These are phyloP conservation scores for Globisporangium polare DNA, from an alignment of 352 stramenopile species.

Conservation along the genomic window DNA sequence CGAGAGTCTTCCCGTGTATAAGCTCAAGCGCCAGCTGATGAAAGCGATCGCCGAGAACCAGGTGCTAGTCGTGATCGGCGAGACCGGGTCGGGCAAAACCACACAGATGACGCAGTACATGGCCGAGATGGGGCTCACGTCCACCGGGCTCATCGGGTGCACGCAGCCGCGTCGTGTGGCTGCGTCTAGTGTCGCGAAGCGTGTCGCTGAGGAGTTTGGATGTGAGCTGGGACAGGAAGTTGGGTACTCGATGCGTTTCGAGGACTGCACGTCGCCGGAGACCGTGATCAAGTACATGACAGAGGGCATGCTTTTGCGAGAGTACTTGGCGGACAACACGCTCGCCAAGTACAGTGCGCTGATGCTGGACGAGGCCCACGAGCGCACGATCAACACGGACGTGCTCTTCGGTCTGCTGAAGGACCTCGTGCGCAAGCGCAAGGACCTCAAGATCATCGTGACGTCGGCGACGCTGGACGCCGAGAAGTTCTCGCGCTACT, in stretches of 20 bases:
- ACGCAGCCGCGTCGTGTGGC: conserved; percentile 98
- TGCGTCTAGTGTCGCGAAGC: conserved; percentile 96
- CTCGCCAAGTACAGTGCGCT: conserved; percentile 94
- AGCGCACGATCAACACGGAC: conserved; percentile 98
- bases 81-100: conserved; percentile 98
- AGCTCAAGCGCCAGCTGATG: conserved; percentile 95
- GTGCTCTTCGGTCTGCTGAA: conserved; percentile 97
- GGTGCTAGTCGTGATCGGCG: conserved; percentile 98
- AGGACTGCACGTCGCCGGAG: conserved; percentile 81
- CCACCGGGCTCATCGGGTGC: conserved; percentile 95
- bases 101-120: conserved; percentile 99
- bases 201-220: conserved; percentile 96
- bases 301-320: conserved; percentile 99
- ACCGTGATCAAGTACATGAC: conserved; percentile 99
- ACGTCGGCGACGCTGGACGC: conserved; percentile 96
- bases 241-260: conserved; percentile 91
- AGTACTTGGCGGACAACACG: conserved; percentile 97
- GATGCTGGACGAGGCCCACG: conserved; percentile 99
- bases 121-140: conserved; percentile 96
- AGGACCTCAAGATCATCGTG: conserved; percentile 90
- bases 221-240: conserved; percentile 92
- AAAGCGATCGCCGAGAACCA: conserved; percentile 95
- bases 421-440: conserved; percentile 76
- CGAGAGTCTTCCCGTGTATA: conserved; percentile 95
- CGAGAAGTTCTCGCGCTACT: conserved; percentile 98